phyloP scores from a whole-genome alignment of 2,329 filamentous ascomycete species.

The Fusarium redolens region DNA sequence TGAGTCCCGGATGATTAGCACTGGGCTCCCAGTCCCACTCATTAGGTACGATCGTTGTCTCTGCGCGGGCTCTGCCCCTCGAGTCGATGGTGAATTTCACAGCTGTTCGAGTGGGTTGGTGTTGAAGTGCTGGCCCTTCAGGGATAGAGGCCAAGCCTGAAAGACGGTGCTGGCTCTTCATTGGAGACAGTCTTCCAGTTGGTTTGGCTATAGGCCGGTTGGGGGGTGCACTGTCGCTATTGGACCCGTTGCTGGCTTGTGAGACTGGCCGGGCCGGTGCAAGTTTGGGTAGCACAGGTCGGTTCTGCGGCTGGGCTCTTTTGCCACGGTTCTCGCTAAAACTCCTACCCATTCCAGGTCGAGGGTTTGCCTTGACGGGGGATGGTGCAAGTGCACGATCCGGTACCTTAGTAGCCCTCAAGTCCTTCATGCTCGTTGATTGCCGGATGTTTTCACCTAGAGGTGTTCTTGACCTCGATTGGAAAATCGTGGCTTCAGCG shows the following conservation, averaged over 20 bases:
- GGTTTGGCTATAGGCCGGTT: slow-evolving; percentile 53
- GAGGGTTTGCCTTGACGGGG: slow-evolving; percentile 61
- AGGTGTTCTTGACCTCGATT: slow-evolving; percentile 41
- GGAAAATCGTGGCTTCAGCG: slow-evolving; percentile 44
- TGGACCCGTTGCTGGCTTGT: slow-evolving; percentile 47
- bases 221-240: slow-evolving; percentile 40
- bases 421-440: slow-evolving; percentile 58
- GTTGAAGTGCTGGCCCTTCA: slow-evolving; percentile 56
- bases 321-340: slow-evolving; percentile 65
- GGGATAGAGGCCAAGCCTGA: slow-evolving; percentile 68
- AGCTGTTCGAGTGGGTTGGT: slow-evolving; percentile 62
- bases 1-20: slow-evolving; percentile 46
- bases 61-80: slow-evolving; percentile 68
- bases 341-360: slow-evolving; percentile 65
- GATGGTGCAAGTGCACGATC: slow-evolving; percentile 60
- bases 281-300: slow-evolving; percentile 59
- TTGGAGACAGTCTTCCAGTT: slow-evolving; percentile 63
- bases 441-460: slow-evolving; percentile 56
- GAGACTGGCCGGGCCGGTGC: slow-evolving; percentile 58
- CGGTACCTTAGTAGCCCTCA: slow-evolving; percentile 54
- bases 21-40: slow-evolving; percentile 43
- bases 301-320: slow-evolving; percentile 49
- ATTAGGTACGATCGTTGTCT: slow-evolving; percentile 59
- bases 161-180: slow-evolving; percentile 63
- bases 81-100: slow-evolving; percentile 73